Evolutionary conservation across 139 green algal species (phyloP).

Genomic region (Chloropicon primus): DNA sequence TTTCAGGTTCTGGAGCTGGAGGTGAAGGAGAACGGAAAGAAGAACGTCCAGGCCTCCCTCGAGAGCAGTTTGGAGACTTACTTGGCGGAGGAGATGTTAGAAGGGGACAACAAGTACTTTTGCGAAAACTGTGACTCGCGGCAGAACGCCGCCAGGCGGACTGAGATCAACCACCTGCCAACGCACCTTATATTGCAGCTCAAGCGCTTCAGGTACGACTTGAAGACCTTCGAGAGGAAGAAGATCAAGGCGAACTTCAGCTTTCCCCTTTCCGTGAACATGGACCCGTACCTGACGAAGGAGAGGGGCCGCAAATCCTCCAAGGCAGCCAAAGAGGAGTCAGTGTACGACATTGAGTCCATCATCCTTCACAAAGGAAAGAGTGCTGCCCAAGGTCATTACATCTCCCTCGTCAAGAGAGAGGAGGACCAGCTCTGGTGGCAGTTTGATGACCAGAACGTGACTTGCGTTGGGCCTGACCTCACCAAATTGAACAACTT

Average conservation of each 20-base stretch:
- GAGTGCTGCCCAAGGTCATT: not conserved
- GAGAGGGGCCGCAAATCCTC: too few relatives aligned
- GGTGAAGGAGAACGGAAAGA: not conserved
- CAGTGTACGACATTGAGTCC: not conserved
- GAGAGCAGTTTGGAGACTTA: not conserved
- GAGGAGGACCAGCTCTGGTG: not conserved
- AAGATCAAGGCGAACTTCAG: not conserved
- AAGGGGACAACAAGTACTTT: not conserved
- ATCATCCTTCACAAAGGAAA: not conserved
- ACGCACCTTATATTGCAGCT: not conserved
- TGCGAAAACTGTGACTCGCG: not conserved
- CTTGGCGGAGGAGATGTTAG: not conserved
- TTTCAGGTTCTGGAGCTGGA: not conserved
- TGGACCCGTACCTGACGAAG: not conserved
- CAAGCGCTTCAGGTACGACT: not conserved
- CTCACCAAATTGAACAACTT: not conserved
- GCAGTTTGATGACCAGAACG: not conserved
- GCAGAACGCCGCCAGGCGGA: not conserved
- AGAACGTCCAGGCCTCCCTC: not conserved
- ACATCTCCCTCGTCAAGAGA: not conserved
- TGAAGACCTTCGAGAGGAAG: not conserved
- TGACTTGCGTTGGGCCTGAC: not conserved
- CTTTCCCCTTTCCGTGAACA: not conserved
- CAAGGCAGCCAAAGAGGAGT: too few relatives aligned
- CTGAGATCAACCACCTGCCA: not conserved